Evolutionary conservation across 805 yeast species (phyloP).

Genomic region (Isabelozyma rhagii): DNA sequence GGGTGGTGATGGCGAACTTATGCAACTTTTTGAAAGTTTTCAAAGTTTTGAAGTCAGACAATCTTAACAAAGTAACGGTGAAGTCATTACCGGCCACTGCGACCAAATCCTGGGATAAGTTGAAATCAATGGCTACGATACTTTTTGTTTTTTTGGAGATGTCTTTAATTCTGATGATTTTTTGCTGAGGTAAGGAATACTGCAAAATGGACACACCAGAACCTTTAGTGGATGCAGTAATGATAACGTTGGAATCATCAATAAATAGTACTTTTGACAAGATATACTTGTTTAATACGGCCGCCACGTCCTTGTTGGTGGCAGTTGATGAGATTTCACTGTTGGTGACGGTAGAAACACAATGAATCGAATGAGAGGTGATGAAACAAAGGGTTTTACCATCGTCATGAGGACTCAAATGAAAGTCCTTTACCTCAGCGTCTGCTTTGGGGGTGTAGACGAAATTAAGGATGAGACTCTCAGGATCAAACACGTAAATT

Average conservation of each 20-base stretch:
- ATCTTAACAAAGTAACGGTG: slow-evolving; percentile 56
- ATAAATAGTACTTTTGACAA: slow-evolving; percentile 45
- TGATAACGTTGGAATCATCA: slow-evolving; percentile 26
- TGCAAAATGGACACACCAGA: slow-evolving; percentile 39
- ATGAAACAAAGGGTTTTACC: slow-evolving; percentile 64
- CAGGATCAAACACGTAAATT: slow-evolving; percentile 58
- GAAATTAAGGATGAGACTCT: slow-evolving; percentile 49
- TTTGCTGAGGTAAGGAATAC: slow-evolving; percentile 40
- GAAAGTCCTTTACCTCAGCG: slow-evolving; percentile 57
- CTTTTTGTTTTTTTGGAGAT: slow-evolving; percentile 51
- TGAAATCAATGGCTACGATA: slow-evolving; percentile 48
- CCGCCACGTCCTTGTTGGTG: slow-evolving; percentile 14
- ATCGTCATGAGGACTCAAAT: slow-evolving; percentile 49
- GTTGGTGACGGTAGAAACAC: slow-evolving; percentile 50
- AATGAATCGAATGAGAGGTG: slow-evolving; percentile 51
- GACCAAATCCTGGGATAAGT: slow-evolving; percentile 40
- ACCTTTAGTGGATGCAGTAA: slow-evolving; percentile 37
- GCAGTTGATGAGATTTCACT: slow-evolving; percentile 23
- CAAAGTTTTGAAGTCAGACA: slow-evolving; percentile 48
- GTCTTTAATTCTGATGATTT: slow-evolving; percentile 38
- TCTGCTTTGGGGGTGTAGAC: slow-evolving; percentile 53
- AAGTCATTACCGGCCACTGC: slow-evolving; percentile 66
- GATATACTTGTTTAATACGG: slow-evolving; percentile 19
- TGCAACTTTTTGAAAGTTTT: slow-evolving; percentile 62
- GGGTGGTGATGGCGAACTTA: slow-evolving; percentile 71